Evolutionary conservation across 305 asterid genomes (phyloP), one percentile per base, ranked within the genome.

Genomic region (Solanum hybrid): DNA sequence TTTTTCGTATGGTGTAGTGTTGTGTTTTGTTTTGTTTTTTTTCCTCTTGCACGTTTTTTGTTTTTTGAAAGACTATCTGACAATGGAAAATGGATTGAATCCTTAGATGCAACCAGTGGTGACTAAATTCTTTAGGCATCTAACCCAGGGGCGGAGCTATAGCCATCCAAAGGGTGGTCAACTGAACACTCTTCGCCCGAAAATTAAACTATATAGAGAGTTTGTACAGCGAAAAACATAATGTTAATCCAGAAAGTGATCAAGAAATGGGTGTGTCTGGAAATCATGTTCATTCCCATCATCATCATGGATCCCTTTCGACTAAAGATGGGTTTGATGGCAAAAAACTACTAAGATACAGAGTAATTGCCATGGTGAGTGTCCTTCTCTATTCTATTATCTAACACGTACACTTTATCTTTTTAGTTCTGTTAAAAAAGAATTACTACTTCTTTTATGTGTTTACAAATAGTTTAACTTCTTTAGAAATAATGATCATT

Each of bases 221-320:
- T 34, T 10, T 89, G 31, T 89, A 91, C 4, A 45, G 86, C 34
- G 31, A 73, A 13, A 86, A 86, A 12, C 9, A 66, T 1, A 86
- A 27, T 14, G 10, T 71, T 24, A n/a, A 10, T 15, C 88, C 24
- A 35, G 88, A 72, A 78, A 14, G 34, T 31, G 91, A 91, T 36
- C 86, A 73, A 32, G 91, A 89, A 87, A 86, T 69, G 90, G 78
- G 94, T 86, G 94, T 86, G 94, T 19, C 93, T 96, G 29, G 38
- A 37, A 84, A 40, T 1, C 42, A 35, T 22, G 84, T 3, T 24
- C 88, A 85, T 88, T 66, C 40, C 9, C 92, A 90, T 34, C 92
- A 90, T 69, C 89, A 88, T 10, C 92, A 24, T 87, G 91, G 92
- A 87, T 69, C 88, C 5, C 66, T 86, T 26, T 64, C 88, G 91